Evolutionary conservation across 2,329 filamentous ascomycete species (phyloP), one percentile per base, ranked within the genome.

Genomic region (Sporothrix pseudoabietina): DNA sequence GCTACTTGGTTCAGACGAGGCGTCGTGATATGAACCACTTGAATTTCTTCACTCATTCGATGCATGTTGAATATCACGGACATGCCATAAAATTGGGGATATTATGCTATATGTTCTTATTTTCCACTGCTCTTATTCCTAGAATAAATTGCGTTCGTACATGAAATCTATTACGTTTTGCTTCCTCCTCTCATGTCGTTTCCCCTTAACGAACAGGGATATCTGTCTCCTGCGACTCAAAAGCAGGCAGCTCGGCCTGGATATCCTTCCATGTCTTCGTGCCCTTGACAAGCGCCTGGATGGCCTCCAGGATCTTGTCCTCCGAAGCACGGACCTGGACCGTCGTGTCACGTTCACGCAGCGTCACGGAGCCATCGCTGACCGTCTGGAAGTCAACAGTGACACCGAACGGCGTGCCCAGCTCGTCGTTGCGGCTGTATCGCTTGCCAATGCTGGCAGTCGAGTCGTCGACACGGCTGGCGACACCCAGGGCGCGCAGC

Each of bases 301-400:
- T 91, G 89, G 94, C 93, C 73, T 88, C 87, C 74, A 96, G 83
- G 74, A 98, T 94, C 80, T 91, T 91, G 55, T 92, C 91, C 80
- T 96, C 88, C 75, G 89, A 90, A 12, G 92, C 93, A 75, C 96
- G 91, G 73, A 98, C 94, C 84, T 98, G 95, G 81, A 90, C 92
- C 71, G 93, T 98, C 57, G 91, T 92, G 84, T 98, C 96, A 76
- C 94, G 91, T 81, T 98, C 95, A 80, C 95, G 87, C 76, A 98
- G 88, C 0, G 95, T 98, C 80, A 97, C 89, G 8, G 92, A 92
- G 80, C 89, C 89, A 81, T 98, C 94, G 83, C 97, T 90, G 77
- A 97, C 85, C 66, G 93, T 97, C 86, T 98, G 93, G 88, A 98
- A 98, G 82, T 98, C 95, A 74, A 98, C 89, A 0, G 95, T 98